Conservation (phyloP, 1,284 basidiomycete species). For the Ceratobasidium sp. region DNA sequence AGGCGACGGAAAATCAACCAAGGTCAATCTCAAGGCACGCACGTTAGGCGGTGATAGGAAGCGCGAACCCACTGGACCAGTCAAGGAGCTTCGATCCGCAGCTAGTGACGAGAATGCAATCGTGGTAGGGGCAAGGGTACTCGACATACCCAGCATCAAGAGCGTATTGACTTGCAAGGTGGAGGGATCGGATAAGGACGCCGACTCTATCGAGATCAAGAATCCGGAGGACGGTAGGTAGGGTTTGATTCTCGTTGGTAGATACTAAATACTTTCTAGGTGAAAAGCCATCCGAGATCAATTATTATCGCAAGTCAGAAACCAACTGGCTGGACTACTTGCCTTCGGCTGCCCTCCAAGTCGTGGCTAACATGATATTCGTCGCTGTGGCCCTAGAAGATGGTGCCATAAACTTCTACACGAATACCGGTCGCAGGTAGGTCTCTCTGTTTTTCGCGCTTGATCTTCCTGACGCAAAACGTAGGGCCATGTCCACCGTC, state of each 20-base stretch:
- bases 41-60: conserved; percentile 76
- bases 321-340: conserved; percentile 89
- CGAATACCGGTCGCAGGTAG: conserved; percentile 77
- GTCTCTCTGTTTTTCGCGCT: conserved; percentile 41
- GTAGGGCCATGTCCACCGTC: conserved; percentile 75
- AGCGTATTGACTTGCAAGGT: conserved; percentile 64
- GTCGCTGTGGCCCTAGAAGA: conserved; percentile 80
- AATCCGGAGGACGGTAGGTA: conserved; percentile 74
- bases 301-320: conserved; percentile 67
- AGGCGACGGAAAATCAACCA: conserved; percentile 4
- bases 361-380: conserved; percentile 70
- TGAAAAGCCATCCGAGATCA: conserved; percentile 70
- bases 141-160: conserved; percentile 58
- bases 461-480: conserved; percentile 21
- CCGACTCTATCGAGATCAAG: conserved; percentile 73
- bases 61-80: conserved; percentile 56
- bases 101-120: conserved; percentile 41
- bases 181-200: conserved; percentile 62
- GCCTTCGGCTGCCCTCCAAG: conserved; percentile 67
- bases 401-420: conserved; percentile 78
- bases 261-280: conserved; percentile 20
- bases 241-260: background rate
- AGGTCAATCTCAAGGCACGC: conserved; percentile 54
- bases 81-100: conserved; percentile 59
- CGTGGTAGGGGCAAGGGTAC: conserved; percentile 46